A percentile compares a stretch with the other conserved stretches of the same genome.
Evolutionary conservation across 345 rosid species (phyloP).

Genomic region (Anacardium occidentale): DNA sequence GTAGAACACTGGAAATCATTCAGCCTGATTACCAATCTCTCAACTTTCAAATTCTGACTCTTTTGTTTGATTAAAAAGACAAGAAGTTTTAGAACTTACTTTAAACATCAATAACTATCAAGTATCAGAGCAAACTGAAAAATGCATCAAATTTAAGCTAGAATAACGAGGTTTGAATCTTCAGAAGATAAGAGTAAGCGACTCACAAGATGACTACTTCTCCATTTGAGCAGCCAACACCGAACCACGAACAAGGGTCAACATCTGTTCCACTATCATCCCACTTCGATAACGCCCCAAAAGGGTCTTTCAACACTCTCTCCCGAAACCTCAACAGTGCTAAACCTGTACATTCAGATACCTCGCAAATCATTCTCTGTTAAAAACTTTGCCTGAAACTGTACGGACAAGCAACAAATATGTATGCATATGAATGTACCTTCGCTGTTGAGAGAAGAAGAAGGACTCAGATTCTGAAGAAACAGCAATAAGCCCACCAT

Average conservation of each 20-base stretch:
- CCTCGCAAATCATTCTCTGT: background rate
- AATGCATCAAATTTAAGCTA: background rate
- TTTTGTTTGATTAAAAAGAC: background rate
- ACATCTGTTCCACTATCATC: conserved; percentile 31
- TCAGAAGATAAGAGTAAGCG: background rate
- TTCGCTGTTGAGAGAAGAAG: conserved; percentile 40
- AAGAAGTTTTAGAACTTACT: background rate
- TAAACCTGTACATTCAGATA: conserved; percentile 40
- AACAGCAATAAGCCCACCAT: conserved; percentile 25
- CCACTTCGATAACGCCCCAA: conserved; percentile 66
- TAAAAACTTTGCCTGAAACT: background rate
- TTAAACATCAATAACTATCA: no score
- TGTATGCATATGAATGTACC: conserved; percentile 26
- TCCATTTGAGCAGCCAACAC: conserved; percentile 68
- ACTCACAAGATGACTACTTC: conserved; percentile 71
- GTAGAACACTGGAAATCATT: no score
- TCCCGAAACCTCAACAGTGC: conserved; percentile 61
- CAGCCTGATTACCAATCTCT: background rate
- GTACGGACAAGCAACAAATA: background rate
- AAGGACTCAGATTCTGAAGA: conserved; percentile 26
- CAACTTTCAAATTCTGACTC: background rate
- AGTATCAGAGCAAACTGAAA: background rate
- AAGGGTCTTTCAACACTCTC: conserved; percentile 66
- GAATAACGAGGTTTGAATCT: background rate
- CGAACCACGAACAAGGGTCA: conserved; percentile 83